Evolutionary conservation across 1,284 basidiomycete species (phyloP), one percentile per base, ranked within the genome.

Genomic region (Heterobasidion parviporum): DNA sequence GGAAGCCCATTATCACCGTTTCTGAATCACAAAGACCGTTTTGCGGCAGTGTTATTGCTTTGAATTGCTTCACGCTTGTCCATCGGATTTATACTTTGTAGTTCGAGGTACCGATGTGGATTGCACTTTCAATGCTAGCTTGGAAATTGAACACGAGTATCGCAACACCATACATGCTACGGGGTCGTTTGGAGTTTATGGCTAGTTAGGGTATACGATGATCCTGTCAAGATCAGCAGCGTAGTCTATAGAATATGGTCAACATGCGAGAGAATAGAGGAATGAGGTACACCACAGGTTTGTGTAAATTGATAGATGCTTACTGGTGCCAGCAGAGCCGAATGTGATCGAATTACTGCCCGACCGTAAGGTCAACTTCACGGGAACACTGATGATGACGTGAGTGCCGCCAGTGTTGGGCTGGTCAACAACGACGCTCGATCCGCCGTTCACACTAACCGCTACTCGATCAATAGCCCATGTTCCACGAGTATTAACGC

Each of bases 211-310:
- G 64, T 81, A 83, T 5, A 84, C 81, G 52, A 83, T 70, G 62
- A 84, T 81, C 68, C 76, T 82, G 67, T 84, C 81, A 49, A 83
- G 69, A 63, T 83, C 81, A n/a, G 71, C 81, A 26, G 81, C 81
- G 63, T 78, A 83, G 59, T 70, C 80, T 81, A 60, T 33, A 16
- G 47, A 36, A 52, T 18, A n/a, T 36, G 33, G 44, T 52, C 20
- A 38, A 38, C 41, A 33, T n/a, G 32, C 8, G 36, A 9, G 18
- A 18, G 18, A 50, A 43, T 6, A 34, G 38, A 54, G 38, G 43
- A 41, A 36, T 34, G 38, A 43, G 53, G 20, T 18, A 18, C 18
- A 18, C 18, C 18, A 18, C 18, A 15, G 35, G n/a, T 32, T 55
- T 36, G 55, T 49, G 16, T 32, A 55, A 8, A 26, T 26, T 5